Percentiles rank a stretch among this genome's conserved stretches.
Conservation (phyloP, 257 asterid genomes). For the Lantana camara region DNA sequence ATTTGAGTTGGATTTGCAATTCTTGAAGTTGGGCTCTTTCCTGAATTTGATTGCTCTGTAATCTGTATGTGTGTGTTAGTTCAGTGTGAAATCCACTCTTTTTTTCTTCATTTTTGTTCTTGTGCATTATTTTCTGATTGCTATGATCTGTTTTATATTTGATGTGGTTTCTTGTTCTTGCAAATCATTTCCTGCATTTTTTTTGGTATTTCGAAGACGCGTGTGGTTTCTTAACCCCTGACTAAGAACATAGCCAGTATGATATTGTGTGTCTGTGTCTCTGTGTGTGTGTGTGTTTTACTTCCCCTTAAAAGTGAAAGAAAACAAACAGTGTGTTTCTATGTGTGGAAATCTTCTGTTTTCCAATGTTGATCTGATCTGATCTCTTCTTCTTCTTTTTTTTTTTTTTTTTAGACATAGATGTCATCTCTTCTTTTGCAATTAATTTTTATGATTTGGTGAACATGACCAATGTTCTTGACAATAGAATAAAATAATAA, state of each 20-base stretch:
- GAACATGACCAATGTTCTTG: background rate
- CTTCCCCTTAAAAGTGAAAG: background rate
- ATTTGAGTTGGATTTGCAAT: too few relatives aligned
- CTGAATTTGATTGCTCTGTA: background rate
- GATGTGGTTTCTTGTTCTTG: background rate
- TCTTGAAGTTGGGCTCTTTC: constrained; percentile 12
- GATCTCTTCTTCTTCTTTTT: too few relatives aligned
- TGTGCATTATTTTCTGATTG: background rate
- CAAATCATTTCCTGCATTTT: background rate
- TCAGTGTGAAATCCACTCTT: background rate
- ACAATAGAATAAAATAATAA: too few relatives aligned
- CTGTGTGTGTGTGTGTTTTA: background rate
- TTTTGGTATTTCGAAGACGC: background rate
- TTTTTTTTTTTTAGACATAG: too few relatives aligned
- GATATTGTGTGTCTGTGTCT: background rate
- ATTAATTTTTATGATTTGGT: background rate
- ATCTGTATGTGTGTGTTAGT: background rate
- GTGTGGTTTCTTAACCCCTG: background rate
- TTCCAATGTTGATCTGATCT: background rate
- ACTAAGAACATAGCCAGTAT: background rate
- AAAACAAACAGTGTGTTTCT: background rate
- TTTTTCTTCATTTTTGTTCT: background rate
- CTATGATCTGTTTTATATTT: background rate
- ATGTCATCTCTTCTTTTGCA: background rate
- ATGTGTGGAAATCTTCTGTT: background rate